Evolutionary conservation across 2,329 filamentous ascomycete species (phyloP).

Genomic region (Chrysoporthe cubensis): DNA sequence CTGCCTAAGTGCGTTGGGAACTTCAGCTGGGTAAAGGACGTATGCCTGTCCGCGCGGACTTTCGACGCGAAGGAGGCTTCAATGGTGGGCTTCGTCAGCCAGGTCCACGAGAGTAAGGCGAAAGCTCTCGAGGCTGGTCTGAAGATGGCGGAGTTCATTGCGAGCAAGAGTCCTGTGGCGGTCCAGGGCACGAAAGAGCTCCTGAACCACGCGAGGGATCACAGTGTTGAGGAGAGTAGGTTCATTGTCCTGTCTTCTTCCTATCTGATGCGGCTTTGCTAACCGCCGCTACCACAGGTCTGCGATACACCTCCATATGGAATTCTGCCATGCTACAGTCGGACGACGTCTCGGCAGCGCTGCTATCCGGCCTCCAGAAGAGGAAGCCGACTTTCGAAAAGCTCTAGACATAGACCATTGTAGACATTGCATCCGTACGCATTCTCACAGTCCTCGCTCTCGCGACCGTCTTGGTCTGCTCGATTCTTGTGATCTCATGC

Average conservation of each 20-base stretch:
- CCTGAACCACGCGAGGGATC: slow-evolving; percentile 79
- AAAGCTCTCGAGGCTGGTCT: slow-evolving; percentile 66
- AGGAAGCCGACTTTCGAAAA: slow-evolving; percentile 84
- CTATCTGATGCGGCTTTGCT: slow-evolving; percentile 16
- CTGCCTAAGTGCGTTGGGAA: slow-evolving; percentile 75
- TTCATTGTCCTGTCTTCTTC: slow-evolving; percentile 31
- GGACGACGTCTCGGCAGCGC: slow-evolving; percentile 72
- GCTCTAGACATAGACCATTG: slow-evolving; percentile 53
- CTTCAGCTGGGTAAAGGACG: slow-evolving; percentile 78
- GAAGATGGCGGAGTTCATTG: slow-evolving; percentile 67
- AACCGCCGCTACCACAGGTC: slow-evolving; percentile 47
- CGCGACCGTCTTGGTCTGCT: background rate
- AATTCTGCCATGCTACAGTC: slow-evolving; percentile 85
- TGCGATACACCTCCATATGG: slow-evolving; percentile 87
- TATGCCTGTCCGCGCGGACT: slow-evolving; percentile 70
- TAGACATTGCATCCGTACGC: background rate
- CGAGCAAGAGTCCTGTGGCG: slow-evolving; percentile 83
- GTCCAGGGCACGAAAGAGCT: slow-evolving; percentile 88
- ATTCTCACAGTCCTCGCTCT: background rate
- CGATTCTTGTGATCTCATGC: background rate
- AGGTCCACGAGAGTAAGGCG: slow-evolving; percentile 65
- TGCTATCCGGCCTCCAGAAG: slow-evolving; percentile 78
- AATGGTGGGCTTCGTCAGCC: slow-evolving; percentile 70
- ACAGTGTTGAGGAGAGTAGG: slow-evolving; percentile 75
- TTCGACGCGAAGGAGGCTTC: slow-evolving; percentile 73